A percentile compares a stretch with the other conserved stretches of the same genome.
These are phyloP conservation scores for Pestalotiopsis sp. DNA, from an alignment of 2,329 filamentous ascomycete genomes.

Conservation along the genomic window DNA sequence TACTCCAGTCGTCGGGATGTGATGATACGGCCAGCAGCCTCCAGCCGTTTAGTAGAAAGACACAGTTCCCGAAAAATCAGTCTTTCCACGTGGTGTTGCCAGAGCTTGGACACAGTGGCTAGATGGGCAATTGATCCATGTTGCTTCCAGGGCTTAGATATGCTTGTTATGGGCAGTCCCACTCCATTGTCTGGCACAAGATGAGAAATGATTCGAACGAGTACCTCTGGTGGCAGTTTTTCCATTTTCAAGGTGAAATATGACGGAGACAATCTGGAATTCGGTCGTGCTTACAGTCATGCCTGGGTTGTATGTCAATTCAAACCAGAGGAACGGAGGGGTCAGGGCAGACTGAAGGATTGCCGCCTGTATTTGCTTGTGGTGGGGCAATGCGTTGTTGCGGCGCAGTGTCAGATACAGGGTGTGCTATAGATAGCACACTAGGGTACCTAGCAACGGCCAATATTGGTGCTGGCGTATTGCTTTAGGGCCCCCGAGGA, in stretches of 20 bases:
- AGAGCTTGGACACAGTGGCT: slow-evolving; percentile 2
- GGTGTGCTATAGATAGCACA: neutral
- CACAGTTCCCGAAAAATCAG: neutral
- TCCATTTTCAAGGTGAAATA: neutral
- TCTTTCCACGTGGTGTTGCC: slow-evolving; percentile 8
- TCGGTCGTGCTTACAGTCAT: neutral
- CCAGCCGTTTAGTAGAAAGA: neutral
- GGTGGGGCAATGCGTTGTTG: neutral
- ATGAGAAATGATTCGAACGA: neutral
- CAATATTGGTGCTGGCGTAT: no score
- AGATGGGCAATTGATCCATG: neutral
- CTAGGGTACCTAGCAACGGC: no score
- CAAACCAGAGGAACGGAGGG: neutral
- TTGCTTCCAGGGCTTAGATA: neutral
- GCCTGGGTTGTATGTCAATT: neutral
- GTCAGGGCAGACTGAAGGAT: neutral
- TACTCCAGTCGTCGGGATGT: neutral
- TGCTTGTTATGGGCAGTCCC: slow-evolving; percentile 1
- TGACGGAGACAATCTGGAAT: neutral
- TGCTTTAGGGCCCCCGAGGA: no score
- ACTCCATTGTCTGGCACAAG: slow-evolving; percentile 1
- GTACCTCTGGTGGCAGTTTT: neutral
- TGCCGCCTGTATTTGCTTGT: neutral
- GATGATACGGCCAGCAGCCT: neutral
- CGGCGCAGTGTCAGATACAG: neutral